Evolutionary conservation across 805 yeast species (phyloP).

Genomic region (Candida argentea): DNA sequence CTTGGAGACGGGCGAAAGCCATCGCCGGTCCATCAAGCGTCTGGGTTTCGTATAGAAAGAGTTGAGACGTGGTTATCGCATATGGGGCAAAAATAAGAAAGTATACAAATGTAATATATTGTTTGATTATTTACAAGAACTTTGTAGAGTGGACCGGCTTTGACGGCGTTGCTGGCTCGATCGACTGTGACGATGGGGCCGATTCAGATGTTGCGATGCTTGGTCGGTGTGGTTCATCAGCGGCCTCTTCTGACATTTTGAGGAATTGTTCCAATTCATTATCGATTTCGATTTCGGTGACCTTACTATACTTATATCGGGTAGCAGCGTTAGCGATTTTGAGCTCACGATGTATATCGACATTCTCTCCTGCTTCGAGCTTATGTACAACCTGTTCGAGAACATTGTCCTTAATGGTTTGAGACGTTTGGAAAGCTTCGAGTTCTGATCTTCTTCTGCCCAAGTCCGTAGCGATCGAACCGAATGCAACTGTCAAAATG

Average conservation of each 20-base stretch:
- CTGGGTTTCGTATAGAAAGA: constrained; percentile 2
- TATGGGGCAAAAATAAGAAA: too few relatives aligned
- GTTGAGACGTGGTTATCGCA: neutral
- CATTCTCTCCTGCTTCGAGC: constrained; percentile 22
- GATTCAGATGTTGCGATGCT: neutral
- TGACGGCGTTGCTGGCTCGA: neutral
- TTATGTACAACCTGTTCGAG: constrained; percentile 21
- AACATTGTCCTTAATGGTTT: constrained; percentile 23
- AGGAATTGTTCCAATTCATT: constrained; percentile 27
- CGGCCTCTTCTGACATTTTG: constrained; percentile 15
- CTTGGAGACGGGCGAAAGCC: constrained; percentile 62
- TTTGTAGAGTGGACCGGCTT: too few relatives aligned
- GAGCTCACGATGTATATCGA: constrained; percentile 35
- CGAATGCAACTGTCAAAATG: constrained; percentile 26
- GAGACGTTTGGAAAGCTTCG: constrained; percentile 32
- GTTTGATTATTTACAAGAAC: neutral
- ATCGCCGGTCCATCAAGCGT: constrained; percentile 36
- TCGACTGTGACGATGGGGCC: neutral
- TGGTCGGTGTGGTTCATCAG: constrained; percentile 3
- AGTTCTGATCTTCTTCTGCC: constrained; percentile 34
- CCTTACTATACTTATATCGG: constrained; percentile 21
- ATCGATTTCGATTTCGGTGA: constrained; percentile 29
- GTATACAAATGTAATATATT: too few relatives aligned
- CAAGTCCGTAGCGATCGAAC: constrained; percentile 38
- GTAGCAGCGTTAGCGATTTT: constrained; percentile 33